phyloP scores from a whole-genome alignment of 495 filamentous ascomycete genomes.

The Articulospora tetracladia region DNA sequence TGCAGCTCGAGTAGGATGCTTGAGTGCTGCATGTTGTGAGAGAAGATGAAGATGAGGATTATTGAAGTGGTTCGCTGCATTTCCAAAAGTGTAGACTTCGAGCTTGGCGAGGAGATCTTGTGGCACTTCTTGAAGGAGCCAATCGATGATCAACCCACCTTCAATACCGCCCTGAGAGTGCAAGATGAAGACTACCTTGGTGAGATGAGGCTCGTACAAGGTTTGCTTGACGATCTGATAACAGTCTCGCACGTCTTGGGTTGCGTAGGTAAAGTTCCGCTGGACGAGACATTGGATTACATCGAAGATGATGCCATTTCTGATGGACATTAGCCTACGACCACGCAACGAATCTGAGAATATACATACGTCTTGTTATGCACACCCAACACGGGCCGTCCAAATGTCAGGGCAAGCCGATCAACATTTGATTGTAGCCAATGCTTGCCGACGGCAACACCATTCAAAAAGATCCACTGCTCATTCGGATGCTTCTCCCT shows the following conservation, averaged over 20 bases:
- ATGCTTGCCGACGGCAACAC: constrained; percentile 55
- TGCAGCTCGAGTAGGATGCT: constrained; percentile 4
- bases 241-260: constrained; percentile 58
- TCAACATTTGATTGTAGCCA: constrained; percentile 69
- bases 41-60: constrained; percentile 57
- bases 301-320: constrained; percentile 66
- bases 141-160: constrained; percentile 69
- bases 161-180: constrained; percentile 85
- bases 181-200: constrained; percentile 72
- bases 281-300: constrained; percentile 75
- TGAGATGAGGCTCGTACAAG: constrained; percentile 52
- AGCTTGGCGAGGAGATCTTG: constrained; percentile 62
- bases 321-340: constrained; percentile 1
- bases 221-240: constrained; percentile 54
- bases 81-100: constrained; percentile 85
- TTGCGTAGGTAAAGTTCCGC: constrained; percentile 69
- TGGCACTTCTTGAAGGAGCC: constrained; percentile 72
- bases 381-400: constrained; percentile 71
- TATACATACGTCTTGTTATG: constrained; percentile 79
- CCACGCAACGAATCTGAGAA: too few species aligned
- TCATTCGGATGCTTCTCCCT: constrained; percentile 44
- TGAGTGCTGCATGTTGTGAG: constrained; percentile 20
- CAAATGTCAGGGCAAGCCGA: constrained; percentile 68
- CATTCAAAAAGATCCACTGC: constrained; percentile 74
- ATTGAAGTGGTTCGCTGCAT: constrained; percentile 85